Conservation (phyloP, 1,284 basidiomycete genomes). For the Puccinia triticina region DNA sequence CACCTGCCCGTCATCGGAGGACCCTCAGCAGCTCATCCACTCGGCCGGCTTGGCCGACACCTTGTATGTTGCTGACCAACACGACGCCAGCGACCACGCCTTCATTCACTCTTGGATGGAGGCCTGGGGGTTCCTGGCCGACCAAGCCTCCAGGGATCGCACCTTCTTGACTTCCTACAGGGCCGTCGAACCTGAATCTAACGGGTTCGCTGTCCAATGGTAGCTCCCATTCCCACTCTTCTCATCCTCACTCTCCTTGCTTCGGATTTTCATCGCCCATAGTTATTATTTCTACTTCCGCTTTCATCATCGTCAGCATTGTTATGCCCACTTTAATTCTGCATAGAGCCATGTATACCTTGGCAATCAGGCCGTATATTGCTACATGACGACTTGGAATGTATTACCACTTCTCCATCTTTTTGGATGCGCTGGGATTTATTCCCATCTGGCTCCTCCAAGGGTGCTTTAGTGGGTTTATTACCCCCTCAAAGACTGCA, state of each 20-base stretch:
- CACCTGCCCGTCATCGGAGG: not conserved
- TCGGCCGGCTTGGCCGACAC: not conserved
- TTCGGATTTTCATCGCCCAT: not conserved
- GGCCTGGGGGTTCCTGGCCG: slow-evolving; percentile 10
- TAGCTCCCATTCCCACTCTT: slow-evolving; percentile 9
- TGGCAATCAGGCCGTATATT: too few species aligned
- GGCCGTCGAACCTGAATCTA: slow-evolving; percentile 36
- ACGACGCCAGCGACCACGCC: not conserved
- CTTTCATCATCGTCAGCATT: too few species aligned
- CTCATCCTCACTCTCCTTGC: not conserved
- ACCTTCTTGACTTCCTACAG: slow-evolving; percentile 34
- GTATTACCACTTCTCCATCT: too few species aligned
- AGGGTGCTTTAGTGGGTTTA: too few species aligned
- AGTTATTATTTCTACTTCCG: not conserved
- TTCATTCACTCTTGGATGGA: slow-evolving; percentile 29
- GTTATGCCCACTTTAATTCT: too few species aligned
- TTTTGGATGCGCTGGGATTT: too few species aligned
- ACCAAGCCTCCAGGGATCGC: not conserved
- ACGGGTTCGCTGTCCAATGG: slow-evolving; percentile 49
- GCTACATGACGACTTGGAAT: too few species aligned
- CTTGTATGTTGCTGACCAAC: not conserved
- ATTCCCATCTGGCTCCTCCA: too few species aligned
- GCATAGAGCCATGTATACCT: too few species aligned
- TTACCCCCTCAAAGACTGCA: too few species aligned
- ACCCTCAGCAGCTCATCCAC: not conserved